phyloP scores from a whole-genome alignment of 441 rosid species.

The Isatis lusitanica region DNA sequence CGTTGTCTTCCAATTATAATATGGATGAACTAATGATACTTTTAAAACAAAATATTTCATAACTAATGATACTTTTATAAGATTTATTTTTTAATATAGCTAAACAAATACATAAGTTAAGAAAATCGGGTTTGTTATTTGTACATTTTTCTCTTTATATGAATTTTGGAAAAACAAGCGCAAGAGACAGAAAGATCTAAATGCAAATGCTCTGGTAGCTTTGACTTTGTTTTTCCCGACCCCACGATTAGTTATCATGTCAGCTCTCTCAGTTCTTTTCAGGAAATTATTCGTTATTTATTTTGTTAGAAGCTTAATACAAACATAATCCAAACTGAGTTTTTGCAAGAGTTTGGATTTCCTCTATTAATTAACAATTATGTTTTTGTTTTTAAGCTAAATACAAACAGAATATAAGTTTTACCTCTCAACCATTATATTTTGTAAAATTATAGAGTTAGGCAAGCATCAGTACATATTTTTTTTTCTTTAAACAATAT shows the following conservation, averaged over 20 bases:
- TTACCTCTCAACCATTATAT: too few relatives aligned
- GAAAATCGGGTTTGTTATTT: neutral
- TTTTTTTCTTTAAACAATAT: too few relatives aligned
- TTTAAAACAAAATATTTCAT: too few relatives aligned
- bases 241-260: constrained; percentile 11
- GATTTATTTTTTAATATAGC: too few relatives aligned
- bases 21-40: too few relatives aligned
- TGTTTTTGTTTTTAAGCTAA: neutral
- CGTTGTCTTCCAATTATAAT: too few relatives aligned
- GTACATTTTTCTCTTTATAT: neutral
- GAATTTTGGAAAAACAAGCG: neutral
- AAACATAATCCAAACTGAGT: neutral
- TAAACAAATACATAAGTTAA: neutral
- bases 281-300: neutral
- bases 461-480: too few relatives aligned
- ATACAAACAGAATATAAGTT: neutral
- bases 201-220: neutral
- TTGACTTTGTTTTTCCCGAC: constrained; percentile 16
- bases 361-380: too few relatives aligned
- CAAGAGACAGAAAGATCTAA: neutral
- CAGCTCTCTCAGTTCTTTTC: neutral
- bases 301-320: neutral
- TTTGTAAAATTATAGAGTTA: too few relatives aligned
- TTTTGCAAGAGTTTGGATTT: too few relatives aligned
- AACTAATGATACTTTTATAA: too few relatives aligned